phyloP scores from a whole-genome alignment of 495 filamentous ascomycete genomes.

The Hypoxylon subgilvum region DNA sequence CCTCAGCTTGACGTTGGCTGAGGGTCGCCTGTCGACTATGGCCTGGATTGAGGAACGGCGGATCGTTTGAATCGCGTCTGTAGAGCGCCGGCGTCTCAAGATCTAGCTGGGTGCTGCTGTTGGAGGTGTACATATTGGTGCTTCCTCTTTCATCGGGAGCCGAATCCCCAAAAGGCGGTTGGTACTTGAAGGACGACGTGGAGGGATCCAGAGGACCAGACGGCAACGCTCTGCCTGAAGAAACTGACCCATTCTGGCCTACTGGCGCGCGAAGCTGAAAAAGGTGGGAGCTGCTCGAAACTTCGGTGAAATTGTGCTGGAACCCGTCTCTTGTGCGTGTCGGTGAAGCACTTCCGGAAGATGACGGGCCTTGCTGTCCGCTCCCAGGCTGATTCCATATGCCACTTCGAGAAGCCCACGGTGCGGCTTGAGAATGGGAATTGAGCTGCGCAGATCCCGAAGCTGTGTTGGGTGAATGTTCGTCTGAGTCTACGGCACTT shows the following conservation, averaged over 20 bases:
- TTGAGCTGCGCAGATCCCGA: conserved; percentile 35
- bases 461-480: conserved; percentile 39
- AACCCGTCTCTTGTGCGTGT: conserved; percentile 27
- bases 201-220: conserved; percentile 30
- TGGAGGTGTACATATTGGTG: conserved; percentile 16
- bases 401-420: conserved; percentile 23
- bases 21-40: conserved; percentile 26
- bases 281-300: conserved; percentile 4
- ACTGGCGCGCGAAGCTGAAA: conserved; percentile 18
- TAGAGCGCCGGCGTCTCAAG: conserved; percentile 8
- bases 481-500: conserved; percentile 41
- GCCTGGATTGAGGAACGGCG: conserved; percentile 12
- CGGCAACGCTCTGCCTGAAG: conserved; percentile 21
- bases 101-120: conserved; percentile 19
- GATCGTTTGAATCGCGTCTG: conserved; percentile 39
- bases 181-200: conserved; percentile 14
- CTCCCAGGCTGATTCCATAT: conserved; percentile 22
- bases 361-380: conserved; percentile 11
- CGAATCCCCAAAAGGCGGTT: conserved; percentile 20
- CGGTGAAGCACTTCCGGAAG: conserved; percentile 31
- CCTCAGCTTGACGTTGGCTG: conserved; percentile 24
- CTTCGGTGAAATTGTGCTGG: conserved; percentile 24
- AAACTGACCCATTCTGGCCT: conserved; percentile 15
- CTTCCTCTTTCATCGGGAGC: conserved; percentile 15
- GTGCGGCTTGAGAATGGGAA: conserved; percentile 13